phyloP scores from a whole-genome alignment of 768 basidiomycete genomes.

The Boletus rufocinnamomeus region DNA sequence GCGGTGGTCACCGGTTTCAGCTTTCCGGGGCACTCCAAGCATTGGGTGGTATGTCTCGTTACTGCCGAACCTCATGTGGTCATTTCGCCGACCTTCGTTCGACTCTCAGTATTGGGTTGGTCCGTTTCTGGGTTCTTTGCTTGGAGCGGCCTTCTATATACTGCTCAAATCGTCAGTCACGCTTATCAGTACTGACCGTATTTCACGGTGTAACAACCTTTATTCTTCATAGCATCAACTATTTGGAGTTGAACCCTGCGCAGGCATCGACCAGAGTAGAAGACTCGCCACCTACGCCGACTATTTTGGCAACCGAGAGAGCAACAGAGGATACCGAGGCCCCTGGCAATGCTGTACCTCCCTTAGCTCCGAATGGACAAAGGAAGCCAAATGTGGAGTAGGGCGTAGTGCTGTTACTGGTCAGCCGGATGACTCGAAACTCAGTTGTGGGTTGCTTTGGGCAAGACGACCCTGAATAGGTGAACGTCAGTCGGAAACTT shows the following conservation, averaged over 20 bases:
- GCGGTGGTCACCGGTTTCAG: slow-evolving; percentile 63
- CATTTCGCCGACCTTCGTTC: slow-evolving; percentile 8
- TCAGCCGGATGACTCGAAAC: background rate
- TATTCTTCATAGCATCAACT: slow-evolving; percentile 24
- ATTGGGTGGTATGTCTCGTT: slow-evolving; percentile 60
- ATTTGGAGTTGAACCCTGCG: slow-evolving; percentile 32
- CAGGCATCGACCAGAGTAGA: slow-evolving; percentile 33
- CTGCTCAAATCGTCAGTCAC: slow-evolving; percentile 51
- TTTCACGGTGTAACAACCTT: slow-evolving; percentile 3
- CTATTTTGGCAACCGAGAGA: slow-evolving; percentile 13
- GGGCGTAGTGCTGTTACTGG: background rate
- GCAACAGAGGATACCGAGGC: slow-evolving; percentile 8
- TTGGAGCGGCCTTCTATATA: slow-evolving; percentile 58
- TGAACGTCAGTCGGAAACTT: background rate
- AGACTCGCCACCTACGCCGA: slow-evolving; percentile 27
- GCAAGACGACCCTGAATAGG: background rate
- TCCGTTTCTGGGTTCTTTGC: slow-evolving; percentile 63
- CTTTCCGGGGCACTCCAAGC: slow-evolving; percentile 38
- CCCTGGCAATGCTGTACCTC: background rate
- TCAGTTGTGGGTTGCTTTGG: background rate
- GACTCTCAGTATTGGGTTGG: slow-evolving; percentile 65
- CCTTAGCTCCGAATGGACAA: background rate
- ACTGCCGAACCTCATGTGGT: background rate
- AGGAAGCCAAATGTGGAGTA: background rate
- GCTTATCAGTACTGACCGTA: background rate